A percentile compares a stretch with the other conserved stretches of the same genome.
Evolutionary conservation across 2,329 filamentous ascomycete genomes (phyloP).

Genomic region (Penicillium sp.): DNA sequence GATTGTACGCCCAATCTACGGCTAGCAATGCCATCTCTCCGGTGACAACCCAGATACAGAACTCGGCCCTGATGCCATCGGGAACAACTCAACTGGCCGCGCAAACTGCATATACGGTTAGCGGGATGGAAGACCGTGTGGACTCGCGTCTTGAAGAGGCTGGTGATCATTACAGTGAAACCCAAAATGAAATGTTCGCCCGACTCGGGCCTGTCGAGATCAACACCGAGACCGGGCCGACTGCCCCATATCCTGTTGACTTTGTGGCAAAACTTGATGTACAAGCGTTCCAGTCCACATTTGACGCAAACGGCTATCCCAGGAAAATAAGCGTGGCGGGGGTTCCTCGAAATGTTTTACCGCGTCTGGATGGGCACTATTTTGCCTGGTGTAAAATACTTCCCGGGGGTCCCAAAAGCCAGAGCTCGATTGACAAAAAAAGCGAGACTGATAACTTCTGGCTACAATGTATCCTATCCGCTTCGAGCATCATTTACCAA

Average conservation of each 20-base stretch:
- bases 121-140: conserved; percentile 25
- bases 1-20: conserved; percentile 40
- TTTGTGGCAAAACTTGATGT: conserved; percentile 28
- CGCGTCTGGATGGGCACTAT: conserved; percentile 59
- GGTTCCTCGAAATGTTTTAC: conserved; percentile 51
- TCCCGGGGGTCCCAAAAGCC: not conserved
- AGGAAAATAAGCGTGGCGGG: conserved; percentile 54
- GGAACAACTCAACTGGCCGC: conserved; percentile 29
- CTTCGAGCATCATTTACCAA: conserved; percentile 42
- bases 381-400: conserved; percentile 54
- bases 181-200: conserved; percentile 31
- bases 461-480: conserved; percentile 57
- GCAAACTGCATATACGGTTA: conserved; percentile 29
- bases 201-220: conserved; percentile 27
- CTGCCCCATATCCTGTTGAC: conserved; percentile 28
- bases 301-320: conserved; percentile 46
- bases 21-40: conserved; percentile 23
- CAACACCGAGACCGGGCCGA: conserved; percentile 27
- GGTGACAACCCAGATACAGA: conserved; percentile 23
- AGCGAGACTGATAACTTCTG: conserved; percentile 38
- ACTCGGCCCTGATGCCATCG: conserved; percentile 26
- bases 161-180: conserved; percentile 36
- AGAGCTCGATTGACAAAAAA: not conserved
- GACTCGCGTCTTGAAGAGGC: conserved; percentile 27
- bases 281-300: not conserved